Evolutionary conservation across 495 filamentous ascomycete species (phyloP).

Genomic region (Hyaloscypha variabilis): DNA sequence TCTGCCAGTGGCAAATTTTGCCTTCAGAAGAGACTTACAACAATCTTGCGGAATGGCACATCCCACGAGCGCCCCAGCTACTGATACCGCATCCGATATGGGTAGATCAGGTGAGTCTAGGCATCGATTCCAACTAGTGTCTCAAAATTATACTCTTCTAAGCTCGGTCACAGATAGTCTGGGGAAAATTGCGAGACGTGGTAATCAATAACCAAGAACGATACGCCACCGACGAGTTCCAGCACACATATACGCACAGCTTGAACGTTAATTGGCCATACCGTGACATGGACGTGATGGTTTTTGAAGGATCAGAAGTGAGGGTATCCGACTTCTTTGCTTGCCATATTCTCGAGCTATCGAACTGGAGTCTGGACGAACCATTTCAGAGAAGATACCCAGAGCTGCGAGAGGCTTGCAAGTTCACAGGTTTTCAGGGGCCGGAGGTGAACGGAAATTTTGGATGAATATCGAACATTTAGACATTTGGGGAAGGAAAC

Average conservation of each 20-base stretch:
- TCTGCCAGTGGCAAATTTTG: conserved; percentile 32
- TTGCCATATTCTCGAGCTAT: conserved; percentile 8
- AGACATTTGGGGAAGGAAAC: too few relatives aligned
- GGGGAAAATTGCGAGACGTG: conserved; percentile 31
- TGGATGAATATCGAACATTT: neutral
- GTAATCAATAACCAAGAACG: conserved; percentile 32
- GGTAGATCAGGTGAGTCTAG: conserved; percentile 22
- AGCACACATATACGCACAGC: conserved; percentile 26
- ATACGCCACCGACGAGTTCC: conserved; percentile 35
- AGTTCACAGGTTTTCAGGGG: conserved; percentile 15
- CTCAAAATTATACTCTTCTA: neutral
- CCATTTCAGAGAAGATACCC: conserved; percentile 26
- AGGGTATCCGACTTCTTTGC: conserved; percentile 13
- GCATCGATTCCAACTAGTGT: neutral
- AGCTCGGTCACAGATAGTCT: conserved; percentile 17
- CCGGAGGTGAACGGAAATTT: neutral
- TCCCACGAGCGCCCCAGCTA: conserved; percentile 28
- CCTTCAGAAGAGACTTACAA: conserved; percentile 27
- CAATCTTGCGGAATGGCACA: conserved; percentile 27
- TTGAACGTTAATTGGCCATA: conserved; percentile 31
- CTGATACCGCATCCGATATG: conserved; percentile 31
- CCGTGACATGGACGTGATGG: conserved; percentile 11
- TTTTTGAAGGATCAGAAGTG: conserved; percentile 18
- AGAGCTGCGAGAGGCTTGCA: conserved; percentile 23
- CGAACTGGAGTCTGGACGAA: conserved; percentile 29